These are phyloP conservation scores for Apophysomyces elegans DNA, from an alignment of 371 early-diverging fungal species.

Conservation along the genomic window DNA sequence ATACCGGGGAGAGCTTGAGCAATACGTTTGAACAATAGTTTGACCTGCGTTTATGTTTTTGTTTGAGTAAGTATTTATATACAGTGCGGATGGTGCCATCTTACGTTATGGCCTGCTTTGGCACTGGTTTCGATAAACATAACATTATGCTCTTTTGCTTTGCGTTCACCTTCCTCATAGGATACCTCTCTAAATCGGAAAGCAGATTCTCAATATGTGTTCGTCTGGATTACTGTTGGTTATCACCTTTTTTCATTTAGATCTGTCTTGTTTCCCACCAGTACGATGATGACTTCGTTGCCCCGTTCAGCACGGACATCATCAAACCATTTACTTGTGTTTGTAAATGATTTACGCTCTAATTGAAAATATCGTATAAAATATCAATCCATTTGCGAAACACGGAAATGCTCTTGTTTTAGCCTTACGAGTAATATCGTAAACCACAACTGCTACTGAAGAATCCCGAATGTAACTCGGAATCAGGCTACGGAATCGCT, in stretches of 20 bases:
- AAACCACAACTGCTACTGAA: slow-evolving; percentile 97
- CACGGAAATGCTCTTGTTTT: too few species aligned
- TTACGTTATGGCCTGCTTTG: slow-evolving; percentile 91
- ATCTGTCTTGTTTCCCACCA: slow-evolving; percentile 99
- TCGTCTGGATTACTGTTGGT: neutral
- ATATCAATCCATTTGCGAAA: neutral
- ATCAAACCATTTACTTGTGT: slow-evolving; percentile 97
- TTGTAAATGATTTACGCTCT: slow-evolving; percentile 90
- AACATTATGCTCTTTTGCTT: slow-evolving; percentile 83
- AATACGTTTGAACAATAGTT: slow-evolving; percentile 93
- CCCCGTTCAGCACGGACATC: slow-evolving; percentile 97
- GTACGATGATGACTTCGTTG: slow-evolving; percentile 92
- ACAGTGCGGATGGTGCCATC: neutral
- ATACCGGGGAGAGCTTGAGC: slow-evolving; percentile 94
- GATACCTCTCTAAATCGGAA: slow-evolving; percentile 67
- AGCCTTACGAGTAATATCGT: slow-evolving; percentile 87
- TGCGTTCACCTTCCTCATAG: slow-evolving; percentile 88
- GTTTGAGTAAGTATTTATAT: too few species aligned
- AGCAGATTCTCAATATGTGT: neutral
- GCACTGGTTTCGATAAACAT: slow-evolving; percentile 93
- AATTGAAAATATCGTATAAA: neutral
- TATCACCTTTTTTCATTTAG: slow-evolving; percentile 84
- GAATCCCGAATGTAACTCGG: slow-evolving; percentile 98
- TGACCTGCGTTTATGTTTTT: slow-evolving; percentile 52
- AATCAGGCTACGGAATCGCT: slow-evolving; percentile 95